Base-by-base conservation (phyloP, 2,329 filamentous ascomycete genomes). In the Tolypocladium nubicola region DNA sequence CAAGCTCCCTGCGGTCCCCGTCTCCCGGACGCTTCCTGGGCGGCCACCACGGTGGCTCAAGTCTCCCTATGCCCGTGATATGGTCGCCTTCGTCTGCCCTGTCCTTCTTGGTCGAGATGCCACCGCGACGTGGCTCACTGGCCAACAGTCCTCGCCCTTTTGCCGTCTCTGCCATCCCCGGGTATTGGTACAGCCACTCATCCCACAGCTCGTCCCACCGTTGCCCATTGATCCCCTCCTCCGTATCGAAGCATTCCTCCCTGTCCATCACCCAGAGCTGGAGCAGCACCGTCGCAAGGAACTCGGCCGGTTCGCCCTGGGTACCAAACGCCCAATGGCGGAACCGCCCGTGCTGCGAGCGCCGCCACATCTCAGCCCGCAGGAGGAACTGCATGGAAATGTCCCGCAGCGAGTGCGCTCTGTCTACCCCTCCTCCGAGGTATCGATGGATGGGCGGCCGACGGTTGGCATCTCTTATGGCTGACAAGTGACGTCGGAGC, bases 171-270 rank as follows among this genome's bases (percentile, higher is more conserved):
- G 19, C 30, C 19, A 35, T 16, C 47, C 47, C 14, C 5, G 30
- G 47, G 30, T 50, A 21, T 30, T 50, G 30, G 23, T 61, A 57
- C 47, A 68, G 21, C 70, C 68, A 72, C 39, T 58, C 40, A 14
- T 67, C 62, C 70, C 70, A 72, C 8, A 64, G 49, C 13, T 55
- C 47, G 30, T 68, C 62, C 62, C 64, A 67, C 8, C 52, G 35
- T 7, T 60, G 39, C 6, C 60, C 58, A 11, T 45, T 10, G 7
- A 52, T 30, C 1, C 60, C 37, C 10, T 56, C 53, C 1, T 58
- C 55, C 33, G 52, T 53, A 3, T 43, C 40, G 21, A 66, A 60
- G 49, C 66, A 33, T 50, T 4, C 47, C 9, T 50, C 47, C 19
- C 30, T 13, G 30, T 50, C 16, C 47, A 50, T 50, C 13, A 50